These are phyloP conservation scores for Inonotus obliquus DNA, from an alignment of 1,284 basidiomycete species.

Conservation along the genomic window DNA sequence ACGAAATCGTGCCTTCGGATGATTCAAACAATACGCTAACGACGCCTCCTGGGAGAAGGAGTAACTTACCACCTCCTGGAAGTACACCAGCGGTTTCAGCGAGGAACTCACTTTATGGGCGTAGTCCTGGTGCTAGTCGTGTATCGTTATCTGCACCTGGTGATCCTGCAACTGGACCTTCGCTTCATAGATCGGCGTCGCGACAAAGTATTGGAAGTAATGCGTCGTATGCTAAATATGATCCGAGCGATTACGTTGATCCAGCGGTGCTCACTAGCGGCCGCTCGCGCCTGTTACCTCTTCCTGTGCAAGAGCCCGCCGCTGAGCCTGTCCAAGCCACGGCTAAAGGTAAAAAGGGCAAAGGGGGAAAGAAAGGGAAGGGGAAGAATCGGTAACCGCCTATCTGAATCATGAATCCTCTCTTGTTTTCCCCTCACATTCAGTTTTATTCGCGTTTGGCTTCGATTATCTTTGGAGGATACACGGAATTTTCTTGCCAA, in stretches of 20 bases:
- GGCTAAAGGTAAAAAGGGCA: conserved; percentile 1
- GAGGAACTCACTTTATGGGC: not conserved
- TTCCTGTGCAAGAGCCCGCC: not conserved
- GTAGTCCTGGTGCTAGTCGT: not conserved
- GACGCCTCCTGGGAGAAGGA: conserved; percentile 1
- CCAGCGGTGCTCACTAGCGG: conserved; percentile 30
- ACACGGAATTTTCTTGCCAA: too few species aligned
- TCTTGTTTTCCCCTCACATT: not conserved
- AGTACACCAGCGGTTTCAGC: not conserved
- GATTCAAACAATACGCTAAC: conserved; percentile 7
- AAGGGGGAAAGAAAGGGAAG: not conserved
- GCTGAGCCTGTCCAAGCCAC: conserved; percentile 14
- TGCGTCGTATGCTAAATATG: conserved; percentile 27
- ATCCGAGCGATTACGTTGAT: conserved; percentile 28
- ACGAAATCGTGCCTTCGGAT: not conserved
- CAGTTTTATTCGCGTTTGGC: not conserved
- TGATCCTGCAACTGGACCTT: not conserved
- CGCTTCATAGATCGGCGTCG: conserved; percentile 20
- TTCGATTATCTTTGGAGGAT: too few species aligned
- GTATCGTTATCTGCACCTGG: conserved; percentile 3
- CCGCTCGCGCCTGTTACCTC: conserved; percentile 5
- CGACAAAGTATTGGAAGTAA: conserved; percentile 28
- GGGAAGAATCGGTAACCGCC: not conserved
- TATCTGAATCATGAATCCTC: not conserved
- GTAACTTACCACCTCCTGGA: not conserved